Conservation (phyloP, 2,329 filamentous ascomycete species). For the Aspergillus eucalypticola region DNA sequence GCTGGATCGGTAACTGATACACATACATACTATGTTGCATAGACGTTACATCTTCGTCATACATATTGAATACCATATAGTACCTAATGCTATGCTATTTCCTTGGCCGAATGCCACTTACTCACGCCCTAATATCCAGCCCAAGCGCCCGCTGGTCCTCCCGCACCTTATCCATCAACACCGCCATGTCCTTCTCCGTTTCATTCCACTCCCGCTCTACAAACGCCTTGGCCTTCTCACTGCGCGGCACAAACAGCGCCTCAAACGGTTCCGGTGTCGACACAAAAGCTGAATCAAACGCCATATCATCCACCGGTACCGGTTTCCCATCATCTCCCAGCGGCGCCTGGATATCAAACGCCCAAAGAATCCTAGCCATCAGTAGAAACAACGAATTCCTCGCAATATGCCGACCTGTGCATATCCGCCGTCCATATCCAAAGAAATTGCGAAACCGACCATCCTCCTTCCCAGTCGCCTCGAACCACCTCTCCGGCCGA, state of each 20-base stretch:
- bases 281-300: conserved; percentile 25
- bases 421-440: conserved; percentile 57
- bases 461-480: conserved; percentile 24
- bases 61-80: not conserved
- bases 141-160: conserved; percentile 14
- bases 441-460: conserved; percentile 59
- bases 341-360: conserved; percentile 21
- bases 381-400: conserved; percentile 51
- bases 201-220: conserved; percentile 25
- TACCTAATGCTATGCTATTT: not conserved
- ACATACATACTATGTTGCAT: not conserved
- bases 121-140: conserved; percentile 7
- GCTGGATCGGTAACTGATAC: conserved; percentile 9
- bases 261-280: conserved; percentile 28
- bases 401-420: conserved; percentile 38
- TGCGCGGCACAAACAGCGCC: conserved; percentile 28
- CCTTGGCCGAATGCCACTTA: not conserved
- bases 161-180: conserved; percentile 16
- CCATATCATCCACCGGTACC: conserved; percentile 24
- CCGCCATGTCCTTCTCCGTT: conserved; percentile 21
- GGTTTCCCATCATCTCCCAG: conserved; percentile 23
- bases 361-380: conserved; percentile 58
- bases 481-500: conserved; percentile 43
- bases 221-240: conserved; percentile 17
- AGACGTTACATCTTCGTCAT: too few species aligned